Conservation (phyloP, 2,329 filamentous ascomycete species). For the Cytospora schulzeri region DNA sequence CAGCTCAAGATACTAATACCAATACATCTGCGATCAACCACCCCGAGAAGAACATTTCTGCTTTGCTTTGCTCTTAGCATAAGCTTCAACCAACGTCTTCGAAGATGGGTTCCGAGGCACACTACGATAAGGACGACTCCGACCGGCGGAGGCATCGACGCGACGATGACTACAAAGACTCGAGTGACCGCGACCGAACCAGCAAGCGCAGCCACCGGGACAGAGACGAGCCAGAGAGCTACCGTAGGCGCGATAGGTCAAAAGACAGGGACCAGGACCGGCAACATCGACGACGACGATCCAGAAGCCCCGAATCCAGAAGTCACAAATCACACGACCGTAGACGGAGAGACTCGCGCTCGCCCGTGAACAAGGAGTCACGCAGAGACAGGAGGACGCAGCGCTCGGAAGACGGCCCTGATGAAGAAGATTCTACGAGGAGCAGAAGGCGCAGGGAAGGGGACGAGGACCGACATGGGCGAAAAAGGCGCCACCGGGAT, state of each 20-base stretch:
- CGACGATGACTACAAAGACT: slow-evolving; percentile 11
- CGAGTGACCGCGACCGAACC: slow-evolving; percentile 1
- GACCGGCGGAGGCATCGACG: background rate
- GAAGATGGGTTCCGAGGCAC: slow-evolving; percentile 16
- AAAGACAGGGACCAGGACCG: slow-evolving; percentile 12
- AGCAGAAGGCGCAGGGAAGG: slow-evolving; percentile 12
- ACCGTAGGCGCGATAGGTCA: slow-evolving; percentile 12
- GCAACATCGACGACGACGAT: slow-evolving; percentile 18
- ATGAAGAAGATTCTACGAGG: background rate
- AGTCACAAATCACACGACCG: slow-evolving; percentile 14
- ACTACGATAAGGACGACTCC: slow-evolving; percentile 7
- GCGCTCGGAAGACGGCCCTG: slow-evolving; percentile 6
- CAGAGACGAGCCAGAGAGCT: slow-evolving; percentile 14
- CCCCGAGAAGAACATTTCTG: too few species aligned
- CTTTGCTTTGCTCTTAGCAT: background rate
- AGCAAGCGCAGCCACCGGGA: slow-evolving; percentile 16
- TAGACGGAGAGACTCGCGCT: slow-evolving; percentile 13
- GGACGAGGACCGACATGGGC: background rate
- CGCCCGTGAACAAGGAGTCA: slow-evolving; percentile 16
- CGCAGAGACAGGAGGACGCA: slow-evolving; percentile 4
- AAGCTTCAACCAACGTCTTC: background rate
- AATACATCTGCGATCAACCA: background rate
- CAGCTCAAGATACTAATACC: background rate
- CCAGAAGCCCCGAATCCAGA: slow-evolving; percentile 16
- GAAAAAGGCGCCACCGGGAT: background rate